Evolutionary conservation across 2,329 filamentous ascomycete species (phyloP).

Genomic region (Ascochyta rabiei): DNA sequence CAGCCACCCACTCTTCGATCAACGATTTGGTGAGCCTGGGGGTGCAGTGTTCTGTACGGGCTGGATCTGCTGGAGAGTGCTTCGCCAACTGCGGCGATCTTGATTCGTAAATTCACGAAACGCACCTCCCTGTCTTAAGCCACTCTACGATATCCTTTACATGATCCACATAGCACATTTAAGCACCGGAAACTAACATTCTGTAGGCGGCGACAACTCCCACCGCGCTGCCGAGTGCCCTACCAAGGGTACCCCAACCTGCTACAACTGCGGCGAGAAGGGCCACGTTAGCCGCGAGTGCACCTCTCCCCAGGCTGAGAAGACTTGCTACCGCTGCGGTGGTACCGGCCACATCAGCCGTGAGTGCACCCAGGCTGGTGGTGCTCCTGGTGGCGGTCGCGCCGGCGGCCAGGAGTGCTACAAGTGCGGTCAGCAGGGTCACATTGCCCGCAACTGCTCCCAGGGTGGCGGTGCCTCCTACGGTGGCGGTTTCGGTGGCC

Average conservation of each 20-base stretch:
- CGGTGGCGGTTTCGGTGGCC: constrained; percentile 53
- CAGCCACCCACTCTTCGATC: not conserved
- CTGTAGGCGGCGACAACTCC: constrained; percentile 54
- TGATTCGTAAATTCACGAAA: not conserved
- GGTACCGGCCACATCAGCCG: constrained; percentile 89
- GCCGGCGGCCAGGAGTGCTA: constrained; percentile 74
- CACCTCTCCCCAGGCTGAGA: constrained; percentile 86
- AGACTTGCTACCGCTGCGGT: constrained; percentile 74
- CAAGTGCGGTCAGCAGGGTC: constrained; percentile 96
- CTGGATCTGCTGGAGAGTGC: not conserved
- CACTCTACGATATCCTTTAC: not conserved
- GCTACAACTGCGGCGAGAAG: constrained; percentile 57
- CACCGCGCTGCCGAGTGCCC: constrained; percentile 60
- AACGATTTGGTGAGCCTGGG: not conserved
- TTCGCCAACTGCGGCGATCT: not conserved
- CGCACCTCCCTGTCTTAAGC: not conserved
- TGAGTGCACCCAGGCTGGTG: constrained; percentile 69
- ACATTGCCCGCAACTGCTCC: constrained; percentile 92
- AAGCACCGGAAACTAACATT: not conserved
- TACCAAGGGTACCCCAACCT: constrained; percentile 56
- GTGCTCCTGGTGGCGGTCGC: constrained; percentile 54
- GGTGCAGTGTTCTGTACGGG: not conserved
- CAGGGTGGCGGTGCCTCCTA: constrained; percentile 58
- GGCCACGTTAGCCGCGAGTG: constrained; percentile 77
- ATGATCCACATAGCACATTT: not conserved